Base-by-base conservation (phyloP, 2,329 filamentous ascomycete species). In the Plenodomus biglobosus region DNA sequence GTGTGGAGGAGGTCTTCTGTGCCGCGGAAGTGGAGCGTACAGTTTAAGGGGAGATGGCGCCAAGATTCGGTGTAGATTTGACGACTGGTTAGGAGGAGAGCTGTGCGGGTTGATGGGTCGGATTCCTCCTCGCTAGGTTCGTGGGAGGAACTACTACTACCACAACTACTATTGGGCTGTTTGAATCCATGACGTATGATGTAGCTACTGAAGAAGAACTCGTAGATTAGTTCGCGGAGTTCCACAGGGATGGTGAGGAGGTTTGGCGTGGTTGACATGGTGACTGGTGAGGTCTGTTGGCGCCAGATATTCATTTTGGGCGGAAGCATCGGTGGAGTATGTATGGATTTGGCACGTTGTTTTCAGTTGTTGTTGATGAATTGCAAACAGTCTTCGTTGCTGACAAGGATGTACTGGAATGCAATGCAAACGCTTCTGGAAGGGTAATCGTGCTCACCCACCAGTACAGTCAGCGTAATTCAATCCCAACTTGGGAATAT, bases 1-100 rank as follows among this genome's bases (percentile, higher is more conserved):
- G 62, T 71, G 3, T 66, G 59, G 6, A 72, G 55, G 38, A 71
- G 53, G 7, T 62, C 48, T 42, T 72, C 68, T 11, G 69, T 71
- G 40, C 65, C 61, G 38, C 62, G 62, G 20, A 72, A 72, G 30
- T 68, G 61, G 6, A 72, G 53, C 3, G 53, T 58, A 38, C 59
- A 59, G 35, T 66, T 66, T 30, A 66, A 43, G 8, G 66, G 64
- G 2, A 72, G 62, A 46, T 68, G 61, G 15, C 61, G 65, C 59
- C 61, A 66, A 34, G 68, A 65, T 56, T 71, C 68, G 19, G 52
- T 35, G 36, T 64, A 49, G 8, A 70, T 57, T 43, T 65, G 63
- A 22, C 56, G 61, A 46, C 65, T 66, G 20, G 62, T 66, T 11
- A 59, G 64, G 6, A 72, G 58, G 21, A 72, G 43, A 10, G 68